Base-by-base conservation (phyloP, 1,139 yeast species). In the Blastobotrys arbuscula region DNA sequence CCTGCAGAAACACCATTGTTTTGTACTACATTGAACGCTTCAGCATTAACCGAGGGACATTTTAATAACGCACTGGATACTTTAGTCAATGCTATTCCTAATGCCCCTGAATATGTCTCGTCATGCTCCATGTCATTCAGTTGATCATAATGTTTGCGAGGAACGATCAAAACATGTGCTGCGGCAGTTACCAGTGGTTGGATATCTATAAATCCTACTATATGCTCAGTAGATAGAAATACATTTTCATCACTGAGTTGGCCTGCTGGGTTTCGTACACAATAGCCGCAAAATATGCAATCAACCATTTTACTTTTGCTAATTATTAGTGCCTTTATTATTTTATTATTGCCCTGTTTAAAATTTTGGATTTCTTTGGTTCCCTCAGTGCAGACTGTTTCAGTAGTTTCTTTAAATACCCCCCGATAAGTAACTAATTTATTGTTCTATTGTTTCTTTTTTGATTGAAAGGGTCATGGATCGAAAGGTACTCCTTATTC, bases 1-100 rank as follows among this genome's bases (percentile, higher is more conserved):
- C 89, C 96, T 12, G 96, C 96, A 54, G 84, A 79, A 58, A 82
- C 70, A 30, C 96, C 96, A 58, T 88, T 88, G 71, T 88, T 88
- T 66, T 88, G 96, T 53, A 88, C 73, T 21, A 88, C 67, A 62
- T 88, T 88, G 73, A 85, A 87, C 24, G 94, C 94, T 35, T 73
- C 74, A 23, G 86, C 83, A n/a, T 78, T 81, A 4, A 82, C 80
- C n/a, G 68, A 70, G 6, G 6, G 10, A 36, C 39, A 36, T 10
- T 51, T 66, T 20, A 56, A 53, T 31, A 77, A 62, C 1, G 80
- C 81, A 52, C 74, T 74, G 52, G 88, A 81, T 58, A 87, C 72
- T 57, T 76, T 80, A 4, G 66, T 55, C 68, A 86, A 81, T 28
- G 85, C 82, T 35, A 81, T 78, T 23, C 95, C 95, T 53, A 88